Percentiles rank a stretch among this genome's conserved stretches.
Evolutionary conservation across 768 basidiomycete genomes (phyloP).

Genomic region (Lentinula edodes): DNA sequence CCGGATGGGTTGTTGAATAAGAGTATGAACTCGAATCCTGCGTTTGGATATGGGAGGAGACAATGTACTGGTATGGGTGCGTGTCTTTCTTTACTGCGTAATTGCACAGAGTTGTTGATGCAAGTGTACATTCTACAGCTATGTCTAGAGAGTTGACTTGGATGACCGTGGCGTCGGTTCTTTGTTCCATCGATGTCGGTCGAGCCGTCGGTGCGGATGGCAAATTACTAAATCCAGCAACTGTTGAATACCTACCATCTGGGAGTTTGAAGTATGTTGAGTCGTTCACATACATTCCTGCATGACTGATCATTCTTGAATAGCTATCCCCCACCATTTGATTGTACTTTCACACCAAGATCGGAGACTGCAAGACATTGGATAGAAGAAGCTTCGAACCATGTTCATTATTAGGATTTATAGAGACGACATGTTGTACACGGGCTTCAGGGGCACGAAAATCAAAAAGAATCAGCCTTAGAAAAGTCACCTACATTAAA

Average conservation of each 20-base stretch:
- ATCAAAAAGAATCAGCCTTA: no score
- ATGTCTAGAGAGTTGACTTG: neutral
- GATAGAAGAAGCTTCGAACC: neutral
- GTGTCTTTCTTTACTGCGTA: neutral
- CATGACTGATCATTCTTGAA: neutral
- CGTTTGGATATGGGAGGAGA: slow-evolving; percentile 14
- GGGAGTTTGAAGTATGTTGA: neutral
- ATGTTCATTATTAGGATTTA: neutral
- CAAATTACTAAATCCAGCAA: neutral
- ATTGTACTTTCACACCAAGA: neutral
- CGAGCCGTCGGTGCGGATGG: neutral
- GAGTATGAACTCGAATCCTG: neutral
- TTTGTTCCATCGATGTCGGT: neutral
- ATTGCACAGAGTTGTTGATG: no score
- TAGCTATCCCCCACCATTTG: neutral
- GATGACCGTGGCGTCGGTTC: slow-evolving; percentile 1
- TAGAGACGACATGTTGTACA: no score
- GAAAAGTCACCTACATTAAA: no score
- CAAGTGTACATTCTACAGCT: neutral
- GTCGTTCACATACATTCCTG: neutral
- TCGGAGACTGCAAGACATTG: neutral
- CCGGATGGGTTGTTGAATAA: neutral
- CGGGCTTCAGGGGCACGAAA: no score
- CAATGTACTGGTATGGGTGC: slow-evolving; percentile 2
- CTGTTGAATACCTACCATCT: neutral